These are phyloP conservation scores for Cryptosporidium tyzzeri DNA, from an alignment of 169 alveolate genomes.

Conservation along the genomic window DNA sequence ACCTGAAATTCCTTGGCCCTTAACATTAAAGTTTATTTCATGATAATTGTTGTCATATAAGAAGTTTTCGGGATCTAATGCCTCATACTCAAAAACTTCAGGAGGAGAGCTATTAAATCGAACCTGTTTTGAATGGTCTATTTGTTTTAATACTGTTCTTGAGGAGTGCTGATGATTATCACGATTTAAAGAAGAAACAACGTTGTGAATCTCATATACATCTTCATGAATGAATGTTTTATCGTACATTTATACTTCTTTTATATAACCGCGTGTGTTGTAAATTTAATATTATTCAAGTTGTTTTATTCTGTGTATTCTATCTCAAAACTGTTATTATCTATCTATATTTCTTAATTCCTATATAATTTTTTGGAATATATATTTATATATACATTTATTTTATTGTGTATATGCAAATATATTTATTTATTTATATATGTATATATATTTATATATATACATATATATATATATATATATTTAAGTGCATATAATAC, in stretches of 20 bases:
- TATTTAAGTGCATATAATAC: background rate
- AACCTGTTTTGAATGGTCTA: slow-evolving; percentile 2
- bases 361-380: background rate
- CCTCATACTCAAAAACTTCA: slow-evolving; percentile 35
- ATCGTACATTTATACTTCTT: background rate
- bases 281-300: no score
- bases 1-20: background rate
- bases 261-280: background rate
- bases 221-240: background rate
- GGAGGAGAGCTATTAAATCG: slow-evolving; percentile 38
- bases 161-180: slow-evolving; percentile 10
- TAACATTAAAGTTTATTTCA: background rate
- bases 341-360: background rate
- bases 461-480: background rate
- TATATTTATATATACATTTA: background rate
- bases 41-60: background rate
- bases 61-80: background rate
- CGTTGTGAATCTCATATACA: background rate
- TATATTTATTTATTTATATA: background rate
- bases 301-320: background rate
- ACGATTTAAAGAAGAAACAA: background rate
- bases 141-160: background rate
- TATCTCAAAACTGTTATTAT: background rate
- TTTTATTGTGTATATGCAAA: background rate
- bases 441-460: background rate